A percentile compares a stretch with the other conserved stretches of the same genome.
Evolutionary conservation across 164 flowering plant species (phyloP).

Genomic region (Macadamia integrifolia): DNA sequence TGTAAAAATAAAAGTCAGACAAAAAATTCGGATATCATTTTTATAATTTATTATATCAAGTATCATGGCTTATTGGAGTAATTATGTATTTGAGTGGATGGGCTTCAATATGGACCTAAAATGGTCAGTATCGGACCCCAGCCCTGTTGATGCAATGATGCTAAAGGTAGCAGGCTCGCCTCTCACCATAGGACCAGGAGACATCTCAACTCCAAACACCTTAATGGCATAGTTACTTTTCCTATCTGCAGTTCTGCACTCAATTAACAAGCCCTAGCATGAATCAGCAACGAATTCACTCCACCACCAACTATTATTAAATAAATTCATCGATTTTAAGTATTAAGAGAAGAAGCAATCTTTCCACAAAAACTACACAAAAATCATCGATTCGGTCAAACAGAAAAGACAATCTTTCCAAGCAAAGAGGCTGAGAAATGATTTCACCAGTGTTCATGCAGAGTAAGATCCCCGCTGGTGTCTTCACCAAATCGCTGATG

Average conservation of each 20-base stretch:
- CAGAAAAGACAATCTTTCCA: neutral
- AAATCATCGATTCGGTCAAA: neutral
- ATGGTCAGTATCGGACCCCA: too few species aligned
- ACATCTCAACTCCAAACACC: constrained; percentile 46
- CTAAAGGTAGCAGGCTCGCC: constrained; percentile 50
- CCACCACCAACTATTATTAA: too few species aligned
- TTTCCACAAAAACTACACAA: neutral
- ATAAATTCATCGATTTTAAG: too few species aligned
- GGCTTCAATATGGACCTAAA: too few species aligned
- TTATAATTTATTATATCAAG: too few species aligned
- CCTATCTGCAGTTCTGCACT: constrained; percentile 31
- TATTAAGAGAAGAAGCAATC: neutral
- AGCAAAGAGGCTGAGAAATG: neutral
- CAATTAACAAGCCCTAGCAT: neutral
- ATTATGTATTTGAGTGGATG: too few species aligned
- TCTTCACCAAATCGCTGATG: neutral
- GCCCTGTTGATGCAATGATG: too few species aligned
- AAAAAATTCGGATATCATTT: too few species aligned
- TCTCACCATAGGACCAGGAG: constrained; percentile 43
- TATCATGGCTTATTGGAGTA: too few species aligned
- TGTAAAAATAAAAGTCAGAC: too few species aligned
- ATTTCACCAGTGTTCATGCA: neutral
- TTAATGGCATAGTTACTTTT: constrained; percentile 42
- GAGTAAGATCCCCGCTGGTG: neutral
- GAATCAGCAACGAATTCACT: too few species aligned